A percentile compares a stretch with the other conserved stretches of the same genome.
Evolutionary conservation across 2,329 filamentous ascomycete genomes (phyloP).

Genomic region (Aspergillus sp.): DNA sequence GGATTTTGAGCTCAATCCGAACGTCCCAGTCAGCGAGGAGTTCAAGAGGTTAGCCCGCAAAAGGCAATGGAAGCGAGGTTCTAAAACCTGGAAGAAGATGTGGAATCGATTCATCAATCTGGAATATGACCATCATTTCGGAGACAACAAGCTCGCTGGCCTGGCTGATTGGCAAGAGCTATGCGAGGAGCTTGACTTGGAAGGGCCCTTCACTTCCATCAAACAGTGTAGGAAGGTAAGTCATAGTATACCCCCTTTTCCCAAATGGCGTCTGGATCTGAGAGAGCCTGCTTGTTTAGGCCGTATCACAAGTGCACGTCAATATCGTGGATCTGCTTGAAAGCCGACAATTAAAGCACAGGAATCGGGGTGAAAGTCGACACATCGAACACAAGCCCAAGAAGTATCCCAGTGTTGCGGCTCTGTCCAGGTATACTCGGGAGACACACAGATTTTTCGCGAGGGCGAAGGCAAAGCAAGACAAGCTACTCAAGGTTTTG

Average conservation of each 20-base stretch:
- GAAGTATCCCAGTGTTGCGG: slow-evolving; percentile 11
- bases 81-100: slow-evolving; percentile 18
- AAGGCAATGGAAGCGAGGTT: slow-evolving; percentile 19
- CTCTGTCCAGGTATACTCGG: slow-evolving; percentile 18
- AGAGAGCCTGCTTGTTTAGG: slow-evolving; percentile 9
- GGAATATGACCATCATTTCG: slow-evolving; percentile 20
- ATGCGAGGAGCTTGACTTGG: slow-evolving; percentile 23
- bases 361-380: too few relatives aligned
- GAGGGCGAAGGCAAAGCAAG: slow-evolving; percentile 17
- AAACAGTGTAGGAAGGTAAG: slow-evolving; percentile 26
- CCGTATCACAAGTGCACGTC: slow-evolving; percentile 21
- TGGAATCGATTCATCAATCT: slow-evolving; percentile 20
- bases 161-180: slow-evolving; percentile 23
- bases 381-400: slow-evolving; percentile 3
- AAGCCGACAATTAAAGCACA: background rate
- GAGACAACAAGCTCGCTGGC: slow-evolving; percentile 3
- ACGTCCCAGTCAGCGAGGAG: slow-evolving; percentile 14
- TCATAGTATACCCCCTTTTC: background rate
- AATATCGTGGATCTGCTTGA: slow-evolving; percentile 32
- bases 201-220: slow-evolving; percentile 16
- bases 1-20: slow-evolving; percentile 11
- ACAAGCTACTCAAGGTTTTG: slow-evolving; percentile 18
- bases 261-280: background rate
- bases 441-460: slow-evolving; percentile 9
- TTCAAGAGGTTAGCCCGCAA: slow-evolving; percentile 18